phyloP scores from a whole-genome alignment of 495 filamentous ascomycete genomes.

The Neurospora sp. region DNA sequence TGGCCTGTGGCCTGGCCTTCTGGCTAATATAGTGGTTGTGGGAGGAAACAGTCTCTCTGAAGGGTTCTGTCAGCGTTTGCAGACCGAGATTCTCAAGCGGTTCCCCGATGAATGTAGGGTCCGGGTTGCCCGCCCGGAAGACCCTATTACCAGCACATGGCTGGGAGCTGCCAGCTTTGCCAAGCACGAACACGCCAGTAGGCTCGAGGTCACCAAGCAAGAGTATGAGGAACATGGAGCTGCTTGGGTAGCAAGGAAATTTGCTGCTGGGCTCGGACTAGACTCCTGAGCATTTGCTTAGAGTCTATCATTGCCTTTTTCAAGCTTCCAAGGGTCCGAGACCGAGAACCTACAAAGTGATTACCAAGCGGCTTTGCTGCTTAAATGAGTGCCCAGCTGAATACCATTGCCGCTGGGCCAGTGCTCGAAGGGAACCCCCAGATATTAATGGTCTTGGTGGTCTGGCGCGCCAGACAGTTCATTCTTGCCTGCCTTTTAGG shows the following conservation, averaged over 20 bases:
- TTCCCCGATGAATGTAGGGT: constrained; percentile 71
- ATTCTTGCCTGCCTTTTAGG: neutral
- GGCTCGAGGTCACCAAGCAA: constrained; percentile 64
- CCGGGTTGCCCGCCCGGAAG: constrained; percentile 54
- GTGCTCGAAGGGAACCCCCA: neutral
- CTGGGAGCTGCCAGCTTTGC: constrained; percentile 70
- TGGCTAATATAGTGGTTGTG: constrained; percentile 81
- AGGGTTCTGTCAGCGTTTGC: constrained; percentile 75
- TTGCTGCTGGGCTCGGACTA: constrained; percentile 33
- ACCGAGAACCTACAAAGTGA: neutral
- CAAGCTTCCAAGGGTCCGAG: neutral
- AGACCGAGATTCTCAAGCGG: constrained; percentile 63
- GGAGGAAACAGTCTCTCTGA: constrained; percentile 74
- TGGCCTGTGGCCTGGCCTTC: constrained; percentile 63
- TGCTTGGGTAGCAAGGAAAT: constrained; percentile 66
- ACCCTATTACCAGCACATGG: constrained; percentile 81
- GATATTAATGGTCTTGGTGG: neutral
- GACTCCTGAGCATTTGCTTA: constrained; percentile 8
- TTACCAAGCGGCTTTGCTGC: neutral
- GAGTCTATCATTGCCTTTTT: neutral
- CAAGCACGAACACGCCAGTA: constrained; percentile 50
- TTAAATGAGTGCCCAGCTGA: neutral
- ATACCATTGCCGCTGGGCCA: neutral
- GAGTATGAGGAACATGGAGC: constrained; percentile 87
- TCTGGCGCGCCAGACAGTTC: neutral